Percentiles rank a stretch among this genome's conserved stretches.
Evolutionary conservation across 2,329 filamentous ascomycete species (phyloP).

Genomic region (Talaromyces sp.): DNA sequence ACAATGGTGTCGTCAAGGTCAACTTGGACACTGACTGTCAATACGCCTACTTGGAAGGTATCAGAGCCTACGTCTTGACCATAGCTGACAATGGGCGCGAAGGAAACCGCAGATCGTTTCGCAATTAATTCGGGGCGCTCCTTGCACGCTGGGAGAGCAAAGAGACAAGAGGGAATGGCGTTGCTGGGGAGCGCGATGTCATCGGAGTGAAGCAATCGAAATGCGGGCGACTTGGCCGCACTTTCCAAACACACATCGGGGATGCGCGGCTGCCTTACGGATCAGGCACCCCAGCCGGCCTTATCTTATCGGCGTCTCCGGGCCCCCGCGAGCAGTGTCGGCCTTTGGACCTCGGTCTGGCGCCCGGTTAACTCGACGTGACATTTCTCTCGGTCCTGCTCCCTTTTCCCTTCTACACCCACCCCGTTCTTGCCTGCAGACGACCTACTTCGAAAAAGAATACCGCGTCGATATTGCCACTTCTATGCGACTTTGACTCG

Average conservation of each 20-base stretch:
- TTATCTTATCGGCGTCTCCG: conserved; percentile 11
- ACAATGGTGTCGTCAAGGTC: too few relatives aligned
- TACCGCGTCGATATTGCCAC: neutral
- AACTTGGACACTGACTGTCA: too few relatives aligned
- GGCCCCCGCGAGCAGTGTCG: neutral
- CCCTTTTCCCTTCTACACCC: neutral
- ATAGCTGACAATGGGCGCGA: conserved; percentile 4
- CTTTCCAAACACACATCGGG: conserved; percentile 5
- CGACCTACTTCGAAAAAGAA: neutral
- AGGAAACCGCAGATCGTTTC: neutral
- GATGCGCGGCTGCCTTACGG: neutral
- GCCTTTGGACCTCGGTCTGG: neutral
- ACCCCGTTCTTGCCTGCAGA: neutral
- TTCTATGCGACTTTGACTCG: neutral
- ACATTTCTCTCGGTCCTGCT: neutral
- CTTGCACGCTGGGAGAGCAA: conserved; percentile 6
- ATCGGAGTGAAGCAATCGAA: neutral
- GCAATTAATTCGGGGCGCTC: neutral
- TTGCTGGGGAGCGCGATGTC: neutral
- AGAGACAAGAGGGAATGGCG: conserved; percentile 5
- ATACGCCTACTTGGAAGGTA: too few relatives aligned
- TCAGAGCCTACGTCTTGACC: too few relatives aligned
- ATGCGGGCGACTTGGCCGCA: conserved; percentile 13
- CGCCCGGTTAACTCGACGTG: neutral
- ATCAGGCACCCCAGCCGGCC: neutral